Base-by-base conservation (phyloP, 805 yeast genomes). In the Saturnispora serradocipensis region DNA sequence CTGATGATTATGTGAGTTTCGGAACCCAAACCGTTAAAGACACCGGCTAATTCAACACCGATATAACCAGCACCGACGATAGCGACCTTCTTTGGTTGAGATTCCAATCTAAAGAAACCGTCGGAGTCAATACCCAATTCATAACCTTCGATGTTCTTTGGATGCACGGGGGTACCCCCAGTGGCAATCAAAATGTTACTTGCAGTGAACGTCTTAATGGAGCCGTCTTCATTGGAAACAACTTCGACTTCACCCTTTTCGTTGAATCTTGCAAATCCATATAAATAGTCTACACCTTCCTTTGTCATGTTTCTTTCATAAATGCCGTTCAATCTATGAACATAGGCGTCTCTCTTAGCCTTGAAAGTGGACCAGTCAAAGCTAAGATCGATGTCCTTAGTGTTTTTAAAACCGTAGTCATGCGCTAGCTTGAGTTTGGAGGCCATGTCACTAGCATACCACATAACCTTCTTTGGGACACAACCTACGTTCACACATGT, bases 391-490 rank as follows among this genome's bases (percentile, higher is more conserved):
- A 93, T 87, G 43, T 81, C 76, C 51, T 77, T 75, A 3, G 77
- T 75, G 50, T 72, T 76, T 16, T 74, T 69, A 58, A 93, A 84
- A 0, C 97, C 96, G 65, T 91, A 93, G 56, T 85, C 88, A 58
- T 77, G 72, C 54, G 96, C 95, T 46, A 87, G 84, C 43, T 74
- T 70, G 54, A 86, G 72, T 63, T 81, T 83, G 56, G 78, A 77
- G 18, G 97, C 97, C 67, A 88, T 70, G 61, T 90, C 97, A 30
- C 93, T 82, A 10, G 97, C 97, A 61, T 90, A 84, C 99, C 99
- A 93, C 97, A 93, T 90, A 45, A 93, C 88, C 67, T 93, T 93
- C 75, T 93, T 93, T 46, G 99, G 99, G 46, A 93, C 99, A 76
- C 99, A 93, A 20, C 99, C 99, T 43, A 91, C 98, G 67, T 93